Evolutionary conservation across 202 grass and related monocot genomes (phyloP).

Genomic region (Sporobolus alterniflorus): DNA sequence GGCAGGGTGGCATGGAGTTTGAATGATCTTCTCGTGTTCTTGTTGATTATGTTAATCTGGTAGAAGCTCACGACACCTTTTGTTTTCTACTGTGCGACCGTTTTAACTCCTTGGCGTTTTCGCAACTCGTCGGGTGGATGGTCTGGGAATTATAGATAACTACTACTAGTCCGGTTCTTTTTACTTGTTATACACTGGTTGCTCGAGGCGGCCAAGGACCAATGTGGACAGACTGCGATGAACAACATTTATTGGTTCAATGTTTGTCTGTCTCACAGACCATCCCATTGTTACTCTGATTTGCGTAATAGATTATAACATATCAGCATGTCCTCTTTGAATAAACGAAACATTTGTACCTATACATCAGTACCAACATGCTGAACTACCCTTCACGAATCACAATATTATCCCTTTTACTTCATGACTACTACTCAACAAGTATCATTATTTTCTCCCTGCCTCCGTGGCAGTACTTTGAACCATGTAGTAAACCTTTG

Average conservation of each 20-base stretch:
- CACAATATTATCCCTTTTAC: neutral
- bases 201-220: neutral
- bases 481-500: neutral
- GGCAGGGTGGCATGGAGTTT: neutral
- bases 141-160: neutral
- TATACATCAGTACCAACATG: neutral
- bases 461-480: neutral
- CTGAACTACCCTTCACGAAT: neutral
- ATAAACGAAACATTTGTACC: conserved; percentile 13
- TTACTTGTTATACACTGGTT: neutral
- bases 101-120: neutral
- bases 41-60: conserved; percentile 5
- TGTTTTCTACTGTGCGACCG: neutral
- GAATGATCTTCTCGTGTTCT: neutral
- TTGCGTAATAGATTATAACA: neutral
- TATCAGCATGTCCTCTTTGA: neutral
- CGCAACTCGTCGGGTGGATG: neutral
- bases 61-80: neutral
- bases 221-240: neutral
- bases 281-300: neutral
- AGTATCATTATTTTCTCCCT: neutral
- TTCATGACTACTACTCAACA: too few species aligned
- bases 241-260: neutral
- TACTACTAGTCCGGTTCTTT: neutral
- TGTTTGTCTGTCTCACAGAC: neutral